Percentiles rank a stretch among this genome's conserved stretches.
Evolutionary conservation across 2,329 filamentous ascomycete genomes (phyloP).

Genomic region (Dothideomycetes sp.): DNA sequence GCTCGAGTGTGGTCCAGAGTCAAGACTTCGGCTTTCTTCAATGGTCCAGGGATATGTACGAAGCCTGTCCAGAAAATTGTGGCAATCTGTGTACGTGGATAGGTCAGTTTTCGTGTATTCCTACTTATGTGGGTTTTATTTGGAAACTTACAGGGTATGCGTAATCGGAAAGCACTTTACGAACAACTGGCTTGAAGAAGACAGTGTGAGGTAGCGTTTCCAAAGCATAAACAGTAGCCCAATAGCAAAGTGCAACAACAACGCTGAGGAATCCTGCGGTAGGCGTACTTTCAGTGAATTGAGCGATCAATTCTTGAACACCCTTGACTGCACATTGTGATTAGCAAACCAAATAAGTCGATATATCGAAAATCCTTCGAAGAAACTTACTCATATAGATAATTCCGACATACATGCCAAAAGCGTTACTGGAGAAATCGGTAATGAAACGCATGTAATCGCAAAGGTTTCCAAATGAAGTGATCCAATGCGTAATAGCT

Average conservation of each 20-base stretch:
- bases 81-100: constrained; percentile 29
- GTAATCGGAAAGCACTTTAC: constrained; percentile 44
- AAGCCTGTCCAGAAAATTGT: constrained; percentile 49
- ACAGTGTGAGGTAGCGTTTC: constrained; percentile 41
- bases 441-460: constrained; percentile 53
- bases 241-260: constrained; percentile 45
- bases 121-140: neutral
- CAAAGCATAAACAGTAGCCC: constrained; percentile 41
- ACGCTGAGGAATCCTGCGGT: constrained; percentile 41
- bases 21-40: constrained; percentile 34
- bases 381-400: constrained; percentile 39
- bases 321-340: constrained; percentile 38
- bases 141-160: constrained; percentile 36
- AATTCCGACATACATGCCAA: constrained; percentile 48
- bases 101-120: too few species aligned
- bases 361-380: neutral
- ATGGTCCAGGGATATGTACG: constrained; percentile 41
- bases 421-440: constrained; percentile 46
- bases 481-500: constrained; percentile 49
- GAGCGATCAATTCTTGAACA: constrained; percentile 46
- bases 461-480: constrained; percentile 43
- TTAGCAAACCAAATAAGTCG: constrained; percentile 8
- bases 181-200: constrained; percentile 35
- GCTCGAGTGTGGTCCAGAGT: constrained; percentile 36
- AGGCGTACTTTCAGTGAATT: constrained; percentile 34